Percentiles rank a stretch among this genome's conserved stretches.
Conservation (phyloP, 352 stramenopile genomes). For the Elongisporangium undulatum region DNA sequence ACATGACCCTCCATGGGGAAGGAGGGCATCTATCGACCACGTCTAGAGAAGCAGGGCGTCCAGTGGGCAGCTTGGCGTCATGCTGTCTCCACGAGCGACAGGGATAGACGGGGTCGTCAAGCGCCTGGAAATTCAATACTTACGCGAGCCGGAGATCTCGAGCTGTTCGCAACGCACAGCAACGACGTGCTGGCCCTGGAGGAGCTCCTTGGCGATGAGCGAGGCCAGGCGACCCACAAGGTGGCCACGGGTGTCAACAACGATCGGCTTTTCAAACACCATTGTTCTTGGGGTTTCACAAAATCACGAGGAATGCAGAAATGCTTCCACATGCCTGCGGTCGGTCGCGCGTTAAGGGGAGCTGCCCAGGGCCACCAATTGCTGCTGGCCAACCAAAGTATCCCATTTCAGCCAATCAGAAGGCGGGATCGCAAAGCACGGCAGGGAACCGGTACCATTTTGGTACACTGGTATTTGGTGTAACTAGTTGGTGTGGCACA, state of each 20-base stretch:
- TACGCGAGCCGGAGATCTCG: constrained; percentile 97
- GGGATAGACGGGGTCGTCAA: not conserved
- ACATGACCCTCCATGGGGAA: not conserved
- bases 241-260: constrained; percentile 99
- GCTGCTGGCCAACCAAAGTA: constrained; percentile 16
- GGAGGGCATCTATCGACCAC: not conserved
- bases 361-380: constrained; percentile 7
- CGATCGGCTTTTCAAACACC: constrained; percentile 94
- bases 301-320: constrained; percentile 65
- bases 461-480: not conserved
- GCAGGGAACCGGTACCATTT: not conserved
- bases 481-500: not conserved
- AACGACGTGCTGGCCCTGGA: constrained; percentile 98
- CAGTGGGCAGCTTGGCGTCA: not conserved
- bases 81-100: not conserved
- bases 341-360: not conserved
- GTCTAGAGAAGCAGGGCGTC: not conserved
- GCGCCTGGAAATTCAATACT: constrained; percentile 17
- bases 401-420: not conserved
- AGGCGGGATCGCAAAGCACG: not conserved
- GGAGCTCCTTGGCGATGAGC: constrained; percentile 99
- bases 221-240: constrained; percentile 97
- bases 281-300: constrained; percentile 60
- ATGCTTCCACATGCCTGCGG: constrained; percentile 18
- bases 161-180: constrained; percentile 98